These are phyloP conservation scores for Chlorella sorokiniana DNA, from an alignment of 139 green algal genomes.

Conservation along the genomic window DNA sequence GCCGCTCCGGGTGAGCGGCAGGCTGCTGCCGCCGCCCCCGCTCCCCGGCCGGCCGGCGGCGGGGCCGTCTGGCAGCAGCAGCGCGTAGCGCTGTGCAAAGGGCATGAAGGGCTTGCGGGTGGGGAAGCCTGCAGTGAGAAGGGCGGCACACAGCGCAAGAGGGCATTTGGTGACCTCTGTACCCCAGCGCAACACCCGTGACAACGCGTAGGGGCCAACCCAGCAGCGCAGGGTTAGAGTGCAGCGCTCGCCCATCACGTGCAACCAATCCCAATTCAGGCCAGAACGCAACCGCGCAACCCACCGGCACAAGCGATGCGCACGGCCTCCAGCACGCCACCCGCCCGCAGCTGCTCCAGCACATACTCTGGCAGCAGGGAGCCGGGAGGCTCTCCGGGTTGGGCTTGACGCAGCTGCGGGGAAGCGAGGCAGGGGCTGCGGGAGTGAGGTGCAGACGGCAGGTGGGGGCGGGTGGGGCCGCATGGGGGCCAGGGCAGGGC, in stretches of 20 bases:
- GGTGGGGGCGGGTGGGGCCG: too few species aligned
- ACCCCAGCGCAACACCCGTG: too few species aligned
- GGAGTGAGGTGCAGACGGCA: too few species aligned
- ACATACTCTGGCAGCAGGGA: slow-evolving; percentile 76
- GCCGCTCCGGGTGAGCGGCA: slow-evolving; percentile 20
- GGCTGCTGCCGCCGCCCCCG: neutral
- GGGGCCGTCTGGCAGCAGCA: slow-evolving; percentile 37
- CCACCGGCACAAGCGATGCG: slow-evolving; percentile 83
- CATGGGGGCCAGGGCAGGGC: too few species aligned
- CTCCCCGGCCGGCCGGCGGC: neutral
- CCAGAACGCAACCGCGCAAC: too few species aligned
- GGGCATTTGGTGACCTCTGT: neutral
- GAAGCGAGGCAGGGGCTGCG: neutral
- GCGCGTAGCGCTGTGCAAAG: slow-evolving; percentile 57
- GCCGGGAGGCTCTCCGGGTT: slow-evolving; percentile 77
- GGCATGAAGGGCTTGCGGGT: slow-evolving; percentile 73
- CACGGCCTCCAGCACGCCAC: slow-evolving; percentile 95
- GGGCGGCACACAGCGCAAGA: neutral
- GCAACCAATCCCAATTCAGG: too few species aligned
- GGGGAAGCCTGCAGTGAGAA: slow-evolving; percentile 76
- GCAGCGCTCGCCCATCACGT: too few species aligned
- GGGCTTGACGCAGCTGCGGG: slow-evolving; percentile 87
- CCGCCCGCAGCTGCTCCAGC: slow-evolving; percentile 94
- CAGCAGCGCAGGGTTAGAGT: neutral
- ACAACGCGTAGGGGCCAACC: too few species aligned